Evolutionary conservation across 164 flowering plant genomes (phyloP).

Genomic region (Cinnamomum chago): DNA sequence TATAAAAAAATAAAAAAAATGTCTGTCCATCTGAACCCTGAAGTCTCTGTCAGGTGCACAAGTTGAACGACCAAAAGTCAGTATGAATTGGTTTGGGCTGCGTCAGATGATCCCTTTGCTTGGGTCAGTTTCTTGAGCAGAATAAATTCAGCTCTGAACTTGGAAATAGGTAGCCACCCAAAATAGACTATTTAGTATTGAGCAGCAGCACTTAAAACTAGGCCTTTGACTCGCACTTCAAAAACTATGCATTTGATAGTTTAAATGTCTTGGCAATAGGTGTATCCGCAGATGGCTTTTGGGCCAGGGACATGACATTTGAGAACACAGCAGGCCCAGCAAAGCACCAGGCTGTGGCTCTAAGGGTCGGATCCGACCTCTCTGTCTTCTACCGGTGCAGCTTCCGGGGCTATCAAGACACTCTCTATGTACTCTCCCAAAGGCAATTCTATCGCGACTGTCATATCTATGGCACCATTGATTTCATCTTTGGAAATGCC

Average conservation of each 20-base stretch:
- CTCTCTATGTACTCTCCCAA: slow-evolving; percentile 40
- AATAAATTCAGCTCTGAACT: no score
- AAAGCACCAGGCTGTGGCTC: slow-evolving; percentile 59
- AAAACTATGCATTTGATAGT: no score
- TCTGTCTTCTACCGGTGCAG: slow-evolving; percentile 52
- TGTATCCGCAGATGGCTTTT: slow-evolving; percentile 61
- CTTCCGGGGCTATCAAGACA: slow-evolving; percentile 66
- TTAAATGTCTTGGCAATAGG: slow-evolving; percentile 17
- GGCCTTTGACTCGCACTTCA: background rate
- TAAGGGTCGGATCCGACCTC: slow-evolving; percentile 40
- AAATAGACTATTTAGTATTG: background rate
- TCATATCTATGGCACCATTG: slow-evolving; percentile 53
- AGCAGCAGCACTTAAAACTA: background rate
- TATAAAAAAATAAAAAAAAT: no score
- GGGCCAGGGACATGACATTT: slow-evolving; percentile 68
- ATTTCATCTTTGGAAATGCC: slow-evolving; percentile 66
- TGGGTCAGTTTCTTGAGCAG: no score
- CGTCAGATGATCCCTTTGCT: no score
- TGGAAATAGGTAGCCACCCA: background rate
- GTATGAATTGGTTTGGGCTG: no score
- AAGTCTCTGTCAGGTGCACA: no score
- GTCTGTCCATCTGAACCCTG: no score
- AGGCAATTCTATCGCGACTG: slow-evolving; percentile 69
- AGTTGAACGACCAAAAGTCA: no score
- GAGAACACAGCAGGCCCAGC: slow-evolving; percentile 69